phyloP scores from a whole-genome alignment of 148 eudicot species.

The Vaccinium vitisidaea region DNA sequence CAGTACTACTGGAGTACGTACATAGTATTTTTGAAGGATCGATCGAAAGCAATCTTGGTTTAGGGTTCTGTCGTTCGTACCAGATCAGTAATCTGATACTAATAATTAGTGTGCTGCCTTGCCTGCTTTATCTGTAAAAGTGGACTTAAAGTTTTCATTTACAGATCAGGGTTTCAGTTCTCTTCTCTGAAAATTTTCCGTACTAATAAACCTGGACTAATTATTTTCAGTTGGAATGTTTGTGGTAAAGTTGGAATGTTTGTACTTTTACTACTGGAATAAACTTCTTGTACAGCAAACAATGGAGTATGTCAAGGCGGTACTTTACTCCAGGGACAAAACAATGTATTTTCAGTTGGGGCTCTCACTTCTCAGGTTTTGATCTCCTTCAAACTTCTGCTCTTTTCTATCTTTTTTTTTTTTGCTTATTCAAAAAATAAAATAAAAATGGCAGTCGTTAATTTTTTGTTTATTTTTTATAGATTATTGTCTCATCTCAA shows the following conservation, averaged over 20 bases:
- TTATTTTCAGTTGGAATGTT: slow-evolving; percentile 7
- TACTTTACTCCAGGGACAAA: background rate
- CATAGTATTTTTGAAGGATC: too few relatives aligned
- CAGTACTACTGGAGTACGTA: too few relatives aligned
- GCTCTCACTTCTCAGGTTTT: background rate
- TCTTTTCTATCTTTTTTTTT: background rate
- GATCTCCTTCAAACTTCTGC: background rate
- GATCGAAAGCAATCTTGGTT: too few relatives aligned
- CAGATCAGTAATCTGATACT: too few relatives aligned
- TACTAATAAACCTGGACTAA: background rate
- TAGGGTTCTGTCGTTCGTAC: too few relatives aligned
- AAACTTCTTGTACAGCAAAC: background rate
- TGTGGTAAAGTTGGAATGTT: slow-evolving; percentile 9
- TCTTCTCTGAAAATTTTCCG: background rate
- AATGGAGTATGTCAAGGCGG: background rate
- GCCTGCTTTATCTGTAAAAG: too few relatives aligned
- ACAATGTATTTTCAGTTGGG: background rate
- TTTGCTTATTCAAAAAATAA: too few relatives aligned
- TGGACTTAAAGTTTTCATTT: too few relatives aligned
- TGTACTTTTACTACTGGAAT: slow-evolving; percentile 6
- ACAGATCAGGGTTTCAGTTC: background rate
- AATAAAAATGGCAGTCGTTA: too few relatives aligned
- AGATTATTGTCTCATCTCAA: too few relatives aligned
- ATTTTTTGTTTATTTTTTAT: too few relatives aligned
- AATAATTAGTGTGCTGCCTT: too few relatives aligned